These are phyloP conservation scores for Lophium mytilinum DNA, from an alignment of 495 filamentous ascomycete species.

Conservation along the genomic window DNA sequence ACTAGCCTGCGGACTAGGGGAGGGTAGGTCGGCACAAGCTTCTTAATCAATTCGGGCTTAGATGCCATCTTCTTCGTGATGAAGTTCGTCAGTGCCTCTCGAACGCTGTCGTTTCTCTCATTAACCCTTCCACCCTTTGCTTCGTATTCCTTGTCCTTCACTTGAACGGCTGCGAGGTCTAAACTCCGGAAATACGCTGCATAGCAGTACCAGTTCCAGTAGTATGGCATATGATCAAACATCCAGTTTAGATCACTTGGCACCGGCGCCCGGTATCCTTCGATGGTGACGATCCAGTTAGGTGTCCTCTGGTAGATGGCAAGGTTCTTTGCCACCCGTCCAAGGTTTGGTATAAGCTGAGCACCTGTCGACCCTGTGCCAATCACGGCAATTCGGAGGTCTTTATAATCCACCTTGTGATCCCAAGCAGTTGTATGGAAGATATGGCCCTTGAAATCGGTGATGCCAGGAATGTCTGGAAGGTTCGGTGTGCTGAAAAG, in stretches of 20 bases:
- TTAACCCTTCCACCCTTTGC: background rate
- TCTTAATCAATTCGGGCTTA: background rate
- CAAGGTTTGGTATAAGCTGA: conserved; percentile 3
- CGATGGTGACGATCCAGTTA: background rate
- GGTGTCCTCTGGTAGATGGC: conserved; percentile 9
- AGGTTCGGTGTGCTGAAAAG: conserved; percentile 6
- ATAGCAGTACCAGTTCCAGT: background rate
- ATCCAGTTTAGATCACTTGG: background rate
- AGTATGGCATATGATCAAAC: background rate
- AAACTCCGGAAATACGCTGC: background rate
- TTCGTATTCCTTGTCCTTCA: background rate
- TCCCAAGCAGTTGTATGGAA: conserved; percentile 9
- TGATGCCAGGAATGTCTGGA: background rate
- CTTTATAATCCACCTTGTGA: conserved; percentile 1
- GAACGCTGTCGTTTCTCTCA: background rate
- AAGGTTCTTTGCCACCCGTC: background rate
- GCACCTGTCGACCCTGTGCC: conserved; percentile 12
- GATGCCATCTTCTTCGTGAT: background rate
- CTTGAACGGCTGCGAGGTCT: background rate
- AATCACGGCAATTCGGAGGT: conserved; percentile 9
- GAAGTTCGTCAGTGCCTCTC: background rate
- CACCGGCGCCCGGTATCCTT: background rate
- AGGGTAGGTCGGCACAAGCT: background rate
- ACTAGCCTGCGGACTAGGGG: background rate
- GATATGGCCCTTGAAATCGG: conserved; percentile 8